A percentile compares a stretch with the other conserved stretches of the same genome.
Conservation (phyloP, 2,329 filamentous ascomycete genomes). For the Gnomoniopsis smithogilvyi region DNA sequence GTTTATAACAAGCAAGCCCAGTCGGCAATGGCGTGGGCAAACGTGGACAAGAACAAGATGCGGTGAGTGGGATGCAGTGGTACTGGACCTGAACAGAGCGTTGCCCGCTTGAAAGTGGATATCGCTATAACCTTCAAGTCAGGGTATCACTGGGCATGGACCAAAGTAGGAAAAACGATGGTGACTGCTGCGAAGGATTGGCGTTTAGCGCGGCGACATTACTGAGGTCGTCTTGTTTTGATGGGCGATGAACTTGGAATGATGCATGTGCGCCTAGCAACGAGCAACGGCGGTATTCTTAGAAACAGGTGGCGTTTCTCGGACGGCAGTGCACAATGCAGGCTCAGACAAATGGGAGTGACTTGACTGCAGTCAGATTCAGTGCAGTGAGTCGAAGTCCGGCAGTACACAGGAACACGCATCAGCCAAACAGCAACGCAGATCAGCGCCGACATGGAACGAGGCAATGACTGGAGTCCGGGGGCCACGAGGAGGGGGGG, state of each 20-base stretch:
- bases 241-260: background rate
- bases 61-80: conserved; percentile 19
- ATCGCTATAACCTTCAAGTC: background rate
- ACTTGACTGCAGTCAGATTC: too few species aligned
- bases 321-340: too few species aligned
- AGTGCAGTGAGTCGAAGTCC: too few species aligned
- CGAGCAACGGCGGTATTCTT: background rate
- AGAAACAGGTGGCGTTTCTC: conserved; percentile 4
- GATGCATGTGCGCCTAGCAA: conserved; percentile 2
- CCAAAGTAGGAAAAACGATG: background rate
- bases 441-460: background rate
- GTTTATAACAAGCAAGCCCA: conserved; percentile 15
- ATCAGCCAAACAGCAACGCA: background rate
- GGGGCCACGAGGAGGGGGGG: too few species aligned
- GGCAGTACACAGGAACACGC: background rate
- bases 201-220: conserved; percentile 16
- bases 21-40: conserved; percentile 4
- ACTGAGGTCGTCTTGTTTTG: background rate
- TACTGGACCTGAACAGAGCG: conserved; percentile 11
- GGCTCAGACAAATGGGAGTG: too few species aligned
- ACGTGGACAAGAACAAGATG: conserved; percentile 12
- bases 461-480: too few species aligned
- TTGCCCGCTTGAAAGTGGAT: conserved; percentile 17
- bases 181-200: conserved; percentile 1
- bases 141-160: background rate